Base-by-base conservation (phyloP, 192 early-diverging fungal genomes). In the Mortierella antarctica region DNA sequence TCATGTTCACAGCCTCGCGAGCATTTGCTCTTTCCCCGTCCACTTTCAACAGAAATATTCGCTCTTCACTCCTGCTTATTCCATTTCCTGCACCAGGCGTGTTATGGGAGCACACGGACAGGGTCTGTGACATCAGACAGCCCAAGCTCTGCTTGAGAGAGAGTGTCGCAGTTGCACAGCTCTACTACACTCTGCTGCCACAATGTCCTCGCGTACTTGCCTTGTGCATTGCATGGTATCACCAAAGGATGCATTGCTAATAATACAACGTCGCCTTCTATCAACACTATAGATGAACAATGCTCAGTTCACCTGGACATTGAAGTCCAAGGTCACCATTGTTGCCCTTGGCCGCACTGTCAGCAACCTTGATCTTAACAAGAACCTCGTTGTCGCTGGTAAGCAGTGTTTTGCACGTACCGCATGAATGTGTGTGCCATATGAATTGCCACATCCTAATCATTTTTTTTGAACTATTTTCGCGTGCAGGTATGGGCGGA, bases 401-500 rank as follows among this genome's bases (percentile, higher is more conserved):
- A 83, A 67, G 64, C 40, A 21, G 13, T 8, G 21, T 45, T 53
- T 17, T 51, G 15, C 31, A 44, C 39, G 18, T n/a, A 39, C 12
- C 21, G 17, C 21, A 21, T 7, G 10, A 12, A 18, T 47, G 42
- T 21, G 42, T 48, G 39, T 44, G 46, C 17, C 60, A 60, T 40
- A 17, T 10, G 44, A 47, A 7, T 44, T 12, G 18, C 41, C 31
- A 31, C 11, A 42, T 52, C n/a, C 41, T 53, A 21, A 12, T 58
- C 44, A 12, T 46, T 41, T 52, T 23, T 55, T 55, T 57, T 46
- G 13, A n/a, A 21, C 41, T n/a, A 59, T 21, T 7, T 45, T 49
- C 23, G 23, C 31, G 71, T 56, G 52, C 50, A 82, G 89, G 89
- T 44, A 91, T 91, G 89, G 68, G 71, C 47, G 85, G 89, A 31